Evolutionary conservation across 257 asterid genomes (phyloP), one percentile per base, ranked within the genome.

Genomic region (Nyctanthes arbortristis): DNA sequence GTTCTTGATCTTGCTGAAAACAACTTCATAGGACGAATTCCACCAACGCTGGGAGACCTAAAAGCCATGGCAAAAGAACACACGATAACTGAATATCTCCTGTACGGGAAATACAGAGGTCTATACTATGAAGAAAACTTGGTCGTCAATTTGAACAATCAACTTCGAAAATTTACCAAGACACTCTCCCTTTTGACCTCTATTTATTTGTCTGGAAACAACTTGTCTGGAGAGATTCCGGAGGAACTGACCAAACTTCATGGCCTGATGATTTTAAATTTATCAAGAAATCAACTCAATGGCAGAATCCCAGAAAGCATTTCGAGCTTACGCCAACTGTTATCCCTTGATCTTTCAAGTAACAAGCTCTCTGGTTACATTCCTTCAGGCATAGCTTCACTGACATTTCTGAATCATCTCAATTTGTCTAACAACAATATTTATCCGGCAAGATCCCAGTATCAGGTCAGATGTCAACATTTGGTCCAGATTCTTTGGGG

Each of bases 171-270:
- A 74, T 84, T 68, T 73, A 75, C 83, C 61, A 86, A 77, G 83
- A 86, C 87, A 25, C 79, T 86, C 16, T 79, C 87, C 31, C 89
- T 86, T 68, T 72, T 84, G 71, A 79, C 81, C 35, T 78, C 87
- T 28, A 30, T 86, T 59, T 87, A 87, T 69, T 63, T 87, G 18
- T 78, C 85, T 2, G 77, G 82, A 32, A 84, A 84, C 85, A 63
- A 59, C 62, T 61, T 84, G 31, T 39, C 63, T 18, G 88, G 87
- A 30, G 84, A 78, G 8, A 65, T 87, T 63, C 89, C 89, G 1
- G 67, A 43, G 5, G 80, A 78, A 70, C 33, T 84, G 47, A 55
- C 80, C 10, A 78, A 65, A 20, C 62, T 87, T 57, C 62, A 59
- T 0, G 79, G 81, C 69, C 75, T 87, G 49, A 27, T 69, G 63